phyloP scores from a whole-genome alignment of 1,284 basidiomycete species.

The Fomitiporia mediterranea region DNA sequence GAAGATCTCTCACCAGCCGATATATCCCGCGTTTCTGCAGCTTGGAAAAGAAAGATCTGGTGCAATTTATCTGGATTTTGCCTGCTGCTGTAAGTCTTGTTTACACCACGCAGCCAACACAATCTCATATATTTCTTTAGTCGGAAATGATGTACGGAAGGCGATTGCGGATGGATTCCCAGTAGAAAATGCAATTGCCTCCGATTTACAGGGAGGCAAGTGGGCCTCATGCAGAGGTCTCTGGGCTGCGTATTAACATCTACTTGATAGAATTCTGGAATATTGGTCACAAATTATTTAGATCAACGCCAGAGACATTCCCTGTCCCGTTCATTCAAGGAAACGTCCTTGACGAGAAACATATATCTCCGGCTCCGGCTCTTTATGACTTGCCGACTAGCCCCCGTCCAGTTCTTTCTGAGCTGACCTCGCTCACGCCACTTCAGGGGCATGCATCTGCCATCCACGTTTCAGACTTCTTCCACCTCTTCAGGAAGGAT shows the following conservation, averaged over 20 bases:
- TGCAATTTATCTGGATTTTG: slow-evolving; percentile 29
- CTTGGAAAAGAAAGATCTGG: slow-evolving; percentile 27
- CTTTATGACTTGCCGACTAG: slow-evolving; percentile 25
- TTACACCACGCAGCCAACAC: neutral
- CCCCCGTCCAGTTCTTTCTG: slow-evolving; percentile 30
- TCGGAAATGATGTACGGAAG: slow-evolving; percentile 26
- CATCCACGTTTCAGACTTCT: slow-evolving; percentile 45
- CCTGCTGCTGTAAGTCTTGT: slow-evolving; percentile 29
- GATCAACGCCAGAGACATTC: slow-evolving; percentile 22
- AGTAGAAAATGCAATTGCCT: slow-evolving; percentile 22
- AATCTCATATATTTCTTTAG: slow-evolving; percentile 11
- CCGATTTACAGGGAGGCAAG: slow-evolving; percentile 23
- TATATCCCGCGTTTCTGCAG: slow-evolving; percentile 26
- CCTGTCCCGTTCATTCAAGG: slow-evolving; percentile 24
- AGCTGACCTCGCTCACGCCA: slow-evolving; percentile 35
- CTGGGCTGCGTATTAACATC: neutral
- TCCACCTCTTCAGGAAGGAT: slow-evolving; percentile 48
- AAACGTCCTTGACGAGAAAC: slow-evolving; percentile 25
- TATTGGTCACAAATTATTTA: slow-evolving; percentile 26
- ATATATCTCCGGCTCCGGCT: slow-evolving; percentile 31
- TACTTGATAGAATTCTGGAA: slow-evolving; percentile 24
- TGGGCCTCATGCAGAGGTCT: neutral
- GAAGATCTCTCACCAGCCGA: slow-evolving; percentile 24
- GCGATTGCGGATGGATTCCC: slow-evolving; percentile 26
- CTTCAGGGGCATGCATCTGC: slow-evolving; percentile 41